phyloP scores from a whole-genome alignment of 768 basidiomycete species.

The Leccinum disarticulatum region DNA sequence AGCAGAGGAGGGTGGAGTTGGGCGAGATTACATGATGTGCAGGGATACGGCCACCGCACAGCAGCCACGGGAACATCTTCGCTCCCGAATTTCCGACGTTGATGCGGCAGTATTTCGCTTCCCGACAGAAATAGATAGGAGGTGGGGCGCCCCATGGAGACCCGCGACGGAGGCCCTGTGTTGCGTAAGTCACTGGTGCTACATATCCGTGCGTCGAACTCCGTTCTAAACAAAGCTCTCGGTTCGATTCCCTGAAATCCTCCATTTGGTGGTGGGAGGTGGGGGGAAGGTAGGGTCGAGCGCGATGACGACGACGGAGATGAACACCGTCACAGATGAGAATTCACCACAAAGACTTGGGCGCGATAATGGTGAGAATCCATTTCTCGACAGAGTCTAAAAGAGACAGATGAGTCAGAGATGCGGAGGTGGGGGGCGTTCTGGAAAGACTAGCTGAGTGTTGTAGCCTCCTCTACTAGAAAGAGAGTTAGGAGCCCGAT shows the following conservation, averaged over 20 bases:
- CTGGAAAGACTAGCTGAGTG: not conserved
- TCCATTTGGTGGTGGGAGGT: not conserved
- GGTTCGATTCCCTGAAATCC: not conserved
- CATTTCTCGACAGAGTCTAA: not conserved
- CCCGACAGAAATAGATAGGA: not conserved
- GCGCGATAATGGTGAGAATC: not conserved
- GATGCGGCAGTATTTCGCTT: not conserved
- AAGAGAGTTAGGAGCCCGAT: too few species aligned
- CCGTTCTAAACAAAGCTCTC: not conserved
- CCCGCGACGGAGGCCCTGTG: not conserved
- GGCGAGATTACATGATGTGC: not conserved
- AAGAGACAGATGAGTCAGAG: not conserved
- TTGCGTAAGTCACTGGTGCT: not conserved
- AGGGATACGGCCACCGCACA: too few species aligned
- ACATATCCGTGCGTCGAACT: not conserved
- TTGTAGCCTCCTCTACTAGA: not conserved
- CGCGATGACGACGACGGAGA: not conserved
- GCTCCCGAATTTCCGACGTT: not conserved
- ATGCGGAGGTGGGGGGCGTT: not conserved
- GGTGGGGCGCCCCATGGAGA: not conserved
- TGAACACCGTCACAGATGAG: not conserved
- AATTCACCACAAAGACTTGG: not conserved
- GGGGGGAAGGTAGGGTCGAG: not conserved
- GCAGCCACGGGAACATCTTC: not conserved
- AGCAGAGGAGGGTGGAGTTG: not conserved